These are phyloP conservation scores for Stagonosporopsis tanaceti DNA, from an alignment of 2,329 filamentous ascomycete species.

Conservation along the genomic window DNA sequence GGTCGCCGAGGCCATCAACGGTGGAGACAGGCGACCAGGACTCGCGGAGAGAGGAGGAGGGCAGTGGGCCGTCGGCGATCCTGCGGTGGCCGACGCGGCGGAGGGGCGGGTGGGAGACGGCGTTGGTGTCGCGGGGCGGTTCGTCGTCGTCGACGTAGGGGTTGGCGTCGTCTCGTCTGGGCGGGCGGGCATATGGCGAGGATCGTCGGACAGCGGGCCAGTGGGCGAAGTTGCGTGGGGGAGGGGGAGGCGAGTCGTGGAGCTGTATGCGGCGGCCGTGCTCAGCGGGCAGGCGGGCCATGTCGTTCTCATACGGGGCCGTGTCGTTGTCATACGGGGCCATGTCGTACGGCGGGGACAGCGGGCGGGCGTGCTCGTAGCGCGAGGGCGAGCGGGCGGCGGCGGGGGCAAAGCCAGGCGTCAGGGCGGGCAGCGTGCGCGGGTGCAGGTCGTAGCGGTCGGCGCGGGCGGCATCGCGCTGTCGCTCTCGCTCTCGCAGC, in stretches of 20 bases:
- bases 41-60: slow-evolving; percentile 48
- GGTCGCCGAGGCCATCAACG: slow-evolving; percentile 81
- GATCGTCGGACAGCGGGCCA: slow-evolving; percentile 5
- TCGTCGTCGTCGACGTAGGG: slow-evolving; percentile 21
- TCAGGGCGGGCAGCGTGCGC: slow-evolving; percentile 37
- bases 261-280: background rate
- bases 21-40: slow-evolving; percentile 48
- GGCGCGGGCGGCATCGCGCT: too few relatives aligned
- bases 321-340: too few relatives aligned
- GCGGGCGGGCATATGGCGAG: slow-evolving; percentile 1
- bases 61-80: slow-evolving; percentile 47
- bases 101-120: slow-evolving; percentile 46
- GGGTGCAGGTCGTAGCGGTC: too few relatives aligned
- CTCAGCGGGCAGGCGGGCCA: background rate
- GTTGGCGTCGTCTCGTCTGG: background rate
- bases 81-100: slow-evolving; percentile 50
- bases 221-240: background rate
- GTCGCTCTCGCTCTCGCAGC: slow-evolving; percentile 16
- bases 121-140: slow-evolving; percentile 19
- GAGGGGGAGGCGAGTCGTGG: background rate
- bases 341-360: too few relatives aligned
- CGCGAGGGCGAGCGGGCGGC: slow-evolving; percentile 23
- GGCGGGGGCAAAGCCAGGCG: slow-evolving; percentile 48
- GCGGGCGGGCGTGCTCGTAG: too few relatives aligned
- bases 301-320: too few relatives aligned